phyloP scores from a whole-genome alignment of 2,329 filamentous ascomycete genomes.

The Fusarium continuum region DNA sequence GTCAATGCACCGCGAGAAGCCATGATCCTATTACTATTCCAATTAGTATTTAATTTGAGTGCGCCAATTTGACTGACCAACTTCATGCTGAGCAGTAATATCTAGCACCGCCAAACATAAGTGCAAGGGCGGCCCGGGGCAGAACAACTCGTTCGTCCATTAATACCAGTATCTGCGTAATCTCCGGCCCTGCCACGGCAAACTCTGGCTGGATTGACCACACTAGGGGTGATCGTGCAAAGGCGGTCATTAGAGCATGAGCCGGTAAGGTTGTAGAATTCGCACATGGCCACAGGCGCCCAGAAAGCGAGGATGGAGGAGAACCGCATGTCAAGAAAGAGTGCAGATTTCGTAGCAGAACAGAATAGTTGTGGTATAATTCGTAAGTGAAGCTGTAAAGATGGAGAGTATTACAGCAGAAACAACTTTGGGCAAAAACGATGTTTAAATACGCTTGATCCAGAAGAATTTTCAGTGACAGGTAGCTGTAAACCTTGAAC shows the following conservation, averaged over 20 bases:
- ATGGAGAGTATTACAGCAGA: no score
- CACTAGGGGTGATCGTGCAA: not conserved
- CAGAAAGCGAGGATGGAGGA: not conserved
- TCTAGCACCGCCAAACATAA: constrained; percentile 1
- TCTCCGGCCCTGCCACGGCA: not conserved
- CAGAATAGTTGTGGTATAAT: no score
- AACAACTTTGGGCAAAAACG: no score
- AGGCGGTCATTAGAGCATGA: not conserved
- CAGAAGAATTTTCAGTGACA: no score
- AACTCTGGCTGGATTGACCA: not conserved
- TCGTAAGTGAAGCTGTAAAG: no score
- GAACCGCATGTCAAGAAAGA: not conserved
- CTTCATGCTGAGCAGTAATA: not conserved
- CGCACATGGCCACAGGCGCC: not conserved
- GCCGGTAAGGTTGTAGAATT: not conserved
- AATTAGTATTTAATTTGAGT: not conserved
- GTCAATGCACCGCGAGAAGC: no score
- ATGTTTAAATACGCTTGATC: no score
- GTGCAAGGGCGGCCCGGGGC: not conserved
- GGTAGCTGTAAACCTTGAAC: no score
- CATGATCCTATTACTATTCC: no score
- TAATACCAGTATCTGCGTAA: not conserved
- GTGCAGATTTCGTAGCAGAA: no score
- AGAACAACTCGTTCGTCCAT: not conserved
- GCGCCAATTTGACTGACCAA: not conserved